These are phyloP conservation scores for Aureobasidium sp. DNA, from an alignment of 2,329 filamentous ascomycete species.

Conservation along the genomic window DNA sequence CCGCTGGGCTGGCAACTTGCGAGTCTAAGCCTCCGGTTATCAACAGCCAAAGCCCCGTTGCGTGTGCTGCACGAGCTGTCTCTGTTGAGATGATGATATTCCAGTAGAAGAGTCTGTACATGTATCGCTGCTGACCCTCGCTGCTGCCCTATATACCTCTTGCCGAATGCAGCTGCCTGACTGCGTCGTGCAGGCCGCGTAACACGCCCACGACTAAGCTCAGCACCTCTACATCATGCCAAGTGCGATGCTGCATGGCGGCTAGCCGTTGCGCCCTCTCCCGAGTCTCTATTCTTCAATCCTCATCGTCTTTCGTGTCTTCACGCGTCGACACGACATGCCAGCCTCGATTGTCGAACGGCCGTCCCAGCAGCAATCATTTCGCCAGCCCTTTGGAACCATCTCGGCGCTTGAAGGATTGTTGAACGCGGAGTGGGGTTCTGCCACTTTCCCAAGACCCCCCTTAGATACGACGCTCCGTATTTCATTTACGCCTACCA, in stretches of 20 bases:
- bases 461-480: not conserved
- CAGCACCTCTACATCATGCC: constrained; percentile 7
- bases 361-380: not conserved
- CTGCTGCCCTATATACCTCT: not conserved
- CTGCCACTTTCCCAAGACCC: not conserved
- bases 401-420: constrained; percentile 7
- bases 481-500: not conserved
- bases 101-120: not conserved
- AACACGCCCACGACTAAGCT: not conserved
- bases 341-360: constrained; percentile 8
- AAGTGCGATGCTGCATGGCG: constrained; percentile 7
- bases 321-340: not conserved
- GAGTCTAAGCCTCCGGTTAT: constrained; percentile 11
- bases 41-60: constrained; percentile 14
- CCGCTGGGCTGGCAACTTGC: not conserved
- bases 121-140: not conserved
- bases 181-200: constrained; percentile 9
- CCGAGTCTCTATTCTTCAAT: constrained; percentile 1
- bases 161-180: constrained; percentile 9
- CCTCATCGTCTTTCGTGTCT: constrained; percentile 10
- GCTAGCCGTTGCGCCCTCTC: constrained; percentile 13
- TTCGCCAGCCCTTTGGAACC: constrained; percentile 3
- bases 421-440: constrained; percentile 10
- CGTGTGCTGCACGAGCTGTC: not conserved
- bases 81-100: not conserved